Evolutionary conservation across 2,329 filamentous ascomycete species (phyloP), one percentile per base, ranked within the genome.

Genomic region (Venturiaceae sp.): DNA sequence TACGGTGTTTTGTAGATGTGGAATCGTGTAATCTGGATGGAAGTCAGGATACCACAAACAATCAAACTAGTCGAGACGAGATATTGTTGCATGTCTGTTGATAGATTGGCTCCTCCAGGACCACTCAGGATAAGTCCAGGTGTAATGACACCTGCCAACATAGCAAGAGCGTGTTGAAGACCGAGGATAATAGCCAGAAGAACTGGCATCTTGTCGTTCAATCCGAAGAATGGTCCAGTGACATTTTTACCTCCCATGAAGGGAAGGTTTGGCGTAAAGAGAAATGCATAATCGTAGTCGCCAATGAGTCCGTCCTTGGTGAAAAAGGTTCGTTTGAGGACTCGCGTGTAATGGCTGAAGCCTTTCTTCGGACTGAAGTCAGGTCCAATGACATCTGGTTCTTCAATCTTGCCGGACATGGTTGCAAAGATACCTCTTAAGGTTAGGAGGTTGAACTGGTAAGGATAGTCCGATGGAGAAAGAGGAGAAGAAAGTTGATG

Each of bases 241-340:
- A 76, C 73, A 14, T 75, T 75, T 8, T 70, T 66, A 69, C 81
- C 83, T 67, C 81, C 84, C 78, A 94, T 84, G 71, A 96, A 96
- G 0, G 92, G 92, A 26, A 96, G 73, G 64, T 88, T 91, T 1
- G 80, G 88, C 23, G 76, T 83, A 77, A 96, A 95, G 44, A 96
- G 84, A 67, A 91, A 94, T 36, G 71, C 88, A 80, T 96, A 96
- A 78, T 96, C 87, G 72, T 96, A 96, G 65, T 84, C 80, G 62
- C 92, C 92, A 59, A 96, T 72, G 28, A 96, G 79, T 13, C 36
- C 50, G 11, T 59, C 14, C n/a, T 21, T 57, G 39, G 21, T 57
- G 13, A 33, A 53, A 14, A 53, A 56, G 13, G 11, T 30, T 14
- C 30, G 11, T 26, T 54, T 54, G 21, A 32, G 30, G 21, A 16